phyloP scores from a whole-genome alignment of 305 asterid species.

The Fraxinus angustifolia region DNA sequence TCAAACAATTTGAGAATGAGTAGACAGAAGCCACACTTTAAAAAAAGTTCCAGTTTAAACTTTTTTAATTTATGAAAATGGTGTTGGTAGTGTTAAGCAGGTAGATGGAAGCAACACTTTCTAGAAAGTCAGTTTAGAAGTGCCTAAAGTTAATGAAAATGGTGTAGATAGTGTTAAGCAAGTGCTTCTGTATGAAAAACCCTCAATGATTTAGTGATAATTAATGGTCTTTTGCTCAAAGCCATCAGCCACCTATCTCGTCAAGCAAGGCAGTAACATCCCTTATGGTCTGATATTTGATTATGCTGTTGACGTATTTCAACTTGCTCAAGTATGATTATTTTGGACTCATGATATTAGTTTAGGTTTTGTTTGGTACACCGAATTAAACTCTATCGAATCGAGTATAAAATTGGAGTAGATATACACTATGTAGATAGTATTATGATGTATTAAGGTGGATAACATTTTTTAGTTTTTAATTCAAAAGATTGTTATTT shows the following conservation, averaged over 20 bases:
- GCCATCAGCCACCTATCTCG: neutral
- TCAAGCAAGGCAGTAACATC: neutral
- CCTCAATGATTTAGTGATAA: neutral
- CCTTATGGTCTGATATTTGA: neutral
- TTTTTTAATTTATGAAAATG: neutral
- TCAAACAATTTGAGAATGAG: neutral
- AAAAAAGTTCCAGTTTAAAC: neutral
- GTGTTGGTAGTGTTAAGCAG: neutral
- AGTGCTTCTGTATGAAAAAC: neutral
- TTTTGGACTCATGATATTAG: neutral
- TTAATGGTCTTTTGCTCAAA: neutral
- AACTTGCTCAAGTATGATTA: neutral
- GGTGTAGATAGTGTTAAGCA: neutral
- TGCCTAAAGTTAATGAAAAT: neutral
- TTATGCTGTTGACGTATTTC: neutral
- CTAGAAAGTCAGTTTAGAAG: neutral
- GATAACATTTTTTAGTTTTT: neutral
- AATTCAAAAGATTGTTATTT: neutral
- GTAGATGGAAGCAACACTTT: neutral
- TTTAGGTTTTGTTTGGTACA: neutral
- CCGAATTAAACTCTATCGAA: neutral
- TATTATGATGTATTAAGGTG: neutral
- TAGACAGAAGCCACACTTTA: neutral
- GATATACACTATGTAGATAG: neutral
- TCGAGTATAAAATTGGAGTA: neutral